Conservation (phyloP, 2,329 filamentous ascomycete species). For the Fusarium azukiicola region DNA sequence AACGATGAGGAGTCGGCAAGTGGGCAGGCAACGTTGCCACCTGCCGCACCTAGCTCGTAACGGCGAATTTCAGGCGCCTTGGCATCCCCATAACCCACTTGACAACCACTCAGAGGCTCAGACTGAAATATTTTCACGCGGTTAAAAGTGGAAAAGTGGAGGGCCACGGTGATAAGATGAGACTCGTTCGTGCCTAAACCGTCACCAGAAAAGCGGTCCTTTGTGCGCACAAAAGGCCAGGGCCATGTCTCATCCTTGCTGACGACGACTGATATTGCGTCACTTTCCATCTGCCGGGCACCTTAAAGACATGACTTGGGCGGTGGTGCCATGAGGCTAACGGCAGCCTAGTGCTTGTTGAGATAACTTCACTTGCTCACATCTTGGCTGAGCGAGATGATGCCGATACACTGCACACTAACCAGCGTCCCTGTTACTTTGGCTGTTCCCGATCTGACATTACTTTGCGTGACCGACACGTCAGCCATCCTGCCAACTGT, state of each 20-base stretch:
- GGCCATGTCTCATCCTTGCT: constrained; percentile 5
- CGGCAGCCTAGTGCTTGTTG: neutral
- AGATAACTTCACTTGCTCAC: constrained; percentile 14
- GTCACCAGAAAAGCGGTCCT: constrained; percentile 14
- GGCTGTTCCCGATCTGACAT: neutral
- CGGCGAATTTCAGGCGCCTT: neutral
- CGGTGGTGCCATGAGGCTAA: neutral
- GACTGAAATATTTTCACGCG: neutral
- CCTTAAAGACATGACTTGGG: constrained; percentile 1
- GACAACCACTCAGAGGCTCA: neutral
- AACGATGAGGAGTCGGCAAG: neutral
- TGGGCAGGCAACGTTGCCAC: constrained; percentile 7
- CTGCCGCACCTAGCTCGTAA: neutral
- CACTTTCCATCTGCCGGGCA: constrained; percentile 1
- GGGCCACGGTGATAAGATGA: neutral
- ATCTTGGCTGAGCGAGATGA: neutral
- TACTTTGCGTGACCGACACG: constrained; percentile 4
- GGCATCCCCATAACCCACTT: neutral
- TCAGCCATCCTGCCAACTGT: constrained; percentile 3
- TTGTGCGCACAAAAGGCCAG: neutral
- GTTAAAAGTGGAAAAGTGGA: constrained; percentile 19
- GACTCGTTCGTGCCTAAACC: constrained; percentile 11
- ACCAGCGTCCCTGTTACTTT: neutral
- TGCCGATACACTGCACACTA: neutral
- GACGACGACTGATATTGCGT: constrained; percentile 4